A percentile compares a stretch with the other conserved stretches of the same genome.
phyloP scores from a whole-genome alignment of 179 eudicot species.

The Dionaea muscipula region DNA sequence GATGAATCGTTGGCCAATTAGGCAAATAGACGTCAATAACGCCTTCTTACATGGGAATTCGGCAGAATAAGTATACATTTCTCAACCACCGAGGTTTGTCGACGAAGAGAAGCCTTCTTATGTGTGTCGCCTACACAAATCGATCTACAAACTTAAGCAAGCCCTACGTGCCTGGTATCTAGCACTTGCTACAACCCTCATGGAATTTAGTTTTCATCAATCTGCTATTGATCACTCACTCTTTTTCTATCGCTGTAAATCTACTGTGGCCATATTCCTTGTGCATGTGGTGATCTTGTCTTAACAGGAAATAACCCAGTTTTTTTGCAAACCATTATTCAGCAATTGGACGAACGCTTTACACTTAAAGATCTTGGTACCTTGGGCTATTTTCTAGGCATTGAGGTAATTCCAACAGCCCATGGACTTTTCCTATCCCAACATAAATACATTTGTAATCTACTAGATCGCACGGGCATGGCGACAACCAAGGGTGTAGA shows the following conservation, averaged over 20 bases:
- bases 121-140: not conserved
- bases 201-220: not conserved
- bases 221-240: not conserved
- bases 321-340: not conserved
- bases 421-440: not conserved
- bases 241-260: not conserved
- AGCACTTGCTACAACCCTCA: not conserved
- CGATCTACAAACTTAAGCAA: not conserved
- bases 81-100: not conserved
- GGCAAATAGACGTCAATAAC: too few relatives aligned
- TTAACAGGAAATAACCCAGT: not conserved
- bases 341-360: not conserved
- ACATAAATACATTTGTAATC: not conserved
- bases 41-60: not conserved
- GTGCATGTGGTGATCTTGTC: not conserved
- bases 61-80: not conserved
- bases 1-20: not conserved
- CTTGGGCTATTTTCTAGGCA: not conserved
- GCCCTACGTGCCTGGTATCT: not conserved
- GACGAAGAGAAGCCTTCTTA: not conserved
- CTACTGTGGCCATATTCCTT: not conserved
- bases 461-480: conserved; percentile 1
- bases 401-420: not conserved
- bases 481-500: not conserved
- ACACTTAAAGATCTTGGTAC: not conserved